Percentiles rank a stretch among this genome's conserved stretches.
Evolutionary conservation across 176 grass and related monocot genomes (phyloP).

Genomic region (Raddia distichophylla): DNA sequence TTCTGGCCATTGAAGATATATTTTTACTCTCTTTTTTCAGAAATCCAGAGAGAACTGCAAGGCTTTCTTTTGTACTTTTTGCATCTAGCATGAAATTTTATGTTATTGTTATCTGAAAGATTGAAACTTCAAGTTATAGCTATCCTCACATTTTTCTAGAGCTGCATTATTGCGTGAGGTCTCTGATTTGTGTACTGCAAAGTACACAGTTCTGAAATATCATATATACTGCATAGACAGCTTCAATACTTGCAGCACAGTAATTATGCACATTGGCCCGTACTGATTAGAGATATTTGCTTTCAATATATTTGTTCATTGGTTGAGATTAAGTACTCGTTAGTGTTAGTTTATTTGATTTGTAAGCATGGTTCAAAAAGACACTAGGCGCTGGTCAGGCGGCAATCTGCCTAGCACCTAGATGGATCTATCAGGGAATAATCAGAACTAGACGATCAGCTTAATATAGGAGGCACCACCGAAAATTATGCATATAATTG

Average conservation of each 20-base stretch:
- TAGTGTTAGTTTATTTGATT: not conserved
- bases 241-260: conserved; percentile 17
- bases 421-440: no score
- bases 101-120: conserved; percentile 18
- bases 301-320: conserved; percentile 20
- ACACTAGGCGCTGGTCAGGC: no score
- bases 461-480: no score
- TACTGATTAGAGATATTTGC: conserved; percentile 1
- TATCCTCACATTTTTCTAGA: conserved; percentile 8
- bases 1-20: conserved; percentile 22
- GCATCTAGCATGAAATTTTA: conserved; percentile 1
- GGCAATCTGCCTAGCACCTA: no score
- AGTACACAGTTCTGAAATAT: conserved; percentile 29
- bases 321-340: conserved; percentile 17
- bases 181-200: conserved; percentile 9
- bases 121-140: not conserved
- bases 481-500: no score
- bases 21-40: conserved; percentile 24
- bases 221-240: conserved; percentile 6
- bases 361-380: not conserved
- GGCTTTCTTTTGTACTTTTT: conserved; percentile 32
- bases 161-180: conserved; percentile 3
- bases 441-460: no score
- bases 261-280: conserved; percentile 28
- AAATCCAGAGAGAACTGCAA: conserved; percentile 14